These are phyloP conservation scores for Penicillium paradoxum DNA, from an alignment of 495 filamentous ascomycete genomes.

Conservation along the genomic window DNA sequence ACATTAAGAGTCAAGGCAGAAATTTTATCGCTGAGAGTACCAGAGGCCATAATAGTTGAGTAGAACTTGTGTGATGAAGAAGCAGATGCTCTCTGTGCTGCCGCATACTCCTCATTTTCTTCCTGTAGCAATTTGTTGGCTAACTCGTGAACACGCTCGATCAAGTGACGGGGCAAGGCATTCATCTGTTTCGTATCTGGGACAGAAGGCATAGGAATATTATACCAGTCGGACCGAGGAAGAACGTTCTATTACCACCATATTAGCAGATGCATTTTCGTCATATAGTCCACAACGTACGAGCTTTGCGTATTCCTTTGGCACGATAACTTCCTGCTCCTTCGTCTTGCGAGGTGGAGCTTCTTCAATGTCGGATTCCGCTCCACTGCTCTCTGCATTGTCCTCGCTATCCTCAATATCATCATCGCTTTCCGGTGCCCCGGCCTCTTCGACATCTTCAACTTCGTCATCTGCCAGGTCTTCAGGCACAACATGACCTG, in stretches of 20 bases:
- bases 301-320: conserved; percentile 38
- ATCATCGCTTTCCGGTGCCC: conserved; percentile 25
- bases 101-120: conserved; percentile 62
- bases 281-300: conserved; percentile 21
- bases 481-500: conserved; percentile 40
- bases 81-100: conserved; percentile 45
- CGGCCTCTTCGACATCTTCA: conserved; percentile 42
- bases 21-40: conserved; percentile 93
- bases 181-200: conserved; percentile 42
- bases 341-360: conserved; percentile 20
- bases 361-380: conserved; percentile 19
- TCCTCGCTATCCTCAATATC: conserved; percentile 38
- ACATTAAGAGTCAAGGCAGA: conserved; percentile 89
- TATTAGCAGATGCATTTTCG: conserved; percentile 18
- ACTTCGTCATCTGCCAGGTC: conserved; percentile 43
- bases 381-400: conserved; percentile 33
- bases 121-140: conserved; percentile 68
- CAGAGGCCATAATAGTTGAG: conserved; percentile 91
- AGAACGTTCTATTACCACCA: conserved; percentile 53
- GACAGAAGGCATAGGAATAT: conserved; percentile 55
- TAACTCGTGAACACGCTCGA: conserved; percentile 70
- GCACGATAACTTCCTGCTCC: conserved; percentile 11
- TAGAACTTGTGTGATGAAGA: conserved; percentile 91
- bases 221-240: conserved; percentile 84
- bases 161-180: conserved; percentile 49